A percentile compares a stretch with the other conserved stretches of the same genome.
These are phyloP conservation scores for Stylosanthes scabra DNA, from an alignment of 331 rosid species.

Conservation along the genomic window DNA sequence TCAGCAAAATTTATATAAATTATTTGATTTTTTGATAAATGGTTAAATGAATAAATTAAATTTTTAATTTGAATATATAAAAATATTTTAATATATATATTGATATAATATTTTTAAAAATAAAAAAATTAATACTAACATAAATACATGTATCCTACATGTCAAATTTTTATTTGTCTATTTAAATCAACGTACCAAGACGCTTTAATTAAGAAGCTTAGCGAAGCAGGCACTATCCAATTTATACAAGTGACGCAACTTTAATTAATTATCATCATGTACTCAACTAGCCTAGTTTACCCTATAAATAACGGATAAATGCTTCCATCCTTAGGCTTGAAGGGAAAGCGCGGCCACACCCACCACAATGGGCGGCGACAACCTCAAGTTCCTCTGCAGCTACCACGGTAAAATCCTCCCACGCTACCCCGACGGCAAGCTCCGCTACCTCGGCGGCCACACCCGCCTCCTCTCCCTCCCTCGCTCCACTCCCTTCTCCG, in stretches of 20 bases:
- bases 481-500: constrained; percentile 74
- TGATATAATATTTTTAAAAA: too few species aligned
- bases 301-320: constrained; percentile 60
- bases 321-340: constrained; percentile 48
- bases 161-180: too few species aligned
- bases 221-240: too few species aligned
- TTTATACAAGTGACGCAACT: neutral
- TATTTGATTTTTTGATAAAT: too few species aligned
- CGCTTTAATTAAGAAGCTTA: too few species aligned
- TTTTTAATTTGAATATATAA: too few species aligned
- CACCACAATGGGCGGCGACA: neutral
- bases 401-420: constrained; percentile 95
- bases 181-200: too few species aligned
- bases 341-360: constrained; percentile 11
- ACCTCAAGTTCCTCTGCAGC: constrained; percentile 84
- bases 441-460: constrained; percentile 91
- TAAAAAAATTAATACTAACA: too few species aligned
- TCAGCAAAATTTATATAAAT: too few species aligned
- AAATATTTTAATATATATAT: too few species aligned
- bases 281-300: neutral
- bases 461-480: constrained; percentile 86
- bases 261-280: neutral
- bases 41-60: too few species aligned
- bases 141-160: too few species aligned
- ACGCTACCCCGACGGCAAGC: constrained; percentile 92